Conservation (phyloP, 768 basidiomycete genomes). For the Suillus sp. region DNA sequence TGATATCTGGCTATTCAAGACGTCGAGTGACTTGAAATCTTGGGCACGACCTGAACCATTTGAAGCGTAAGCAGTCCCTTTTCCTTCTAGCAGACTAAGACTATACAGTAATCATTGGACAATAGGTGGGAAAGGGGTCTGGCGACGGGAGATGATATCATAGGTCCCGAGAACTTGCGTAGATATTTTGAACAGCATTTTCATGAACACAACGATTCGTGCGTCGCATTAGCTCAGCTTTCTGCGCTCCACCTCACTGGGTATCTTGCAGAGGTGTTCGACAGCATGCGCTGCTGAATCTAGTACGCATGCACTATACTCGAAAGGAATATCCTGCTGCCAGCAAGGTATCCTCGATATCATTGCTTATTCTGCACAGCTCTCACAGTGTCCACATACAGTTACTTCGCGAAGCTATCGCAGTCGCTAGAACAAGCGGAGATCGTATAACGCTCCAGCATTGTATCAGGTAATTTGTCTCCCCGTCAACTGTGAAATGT, state of each 20-base stretch:
- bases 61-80: constrained; percentile 48
- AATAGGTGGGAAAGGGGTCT: constrained; percentile 67
- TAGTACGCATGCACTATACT: constrained; percentile 77
- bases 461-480: constrained; percentile 59
- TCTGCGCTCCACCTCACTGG: neutral
- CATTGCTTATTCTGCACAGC: neutral
- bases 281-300: constrained; percentile 76
- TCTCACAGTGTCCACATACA: constrained; percentile 31
- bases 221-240: constrained; percentile 31
- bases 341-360: constrained; percentile 50
- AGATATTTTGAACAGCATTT: constrained; percentile 87
- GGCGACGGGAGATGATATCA: constrained; percentile 67
- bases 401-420: constrained; percentile 77
- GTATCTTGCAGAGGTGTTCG: constrained; percentile 60
- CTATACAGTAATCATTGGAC: constrained; percentile 9
- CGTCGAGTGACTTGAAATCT: constrained; percentile 61
- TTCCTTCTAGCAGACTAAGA: constrained; percentile 4
- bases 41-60: constrained; percentile 66
- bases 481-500: constrained; percentile 5
- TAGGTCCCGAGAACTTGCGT: constrained; percentile 70
- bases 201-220: constrained; percentile 81
- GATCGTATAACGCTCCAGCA: constrained; percentile 77
- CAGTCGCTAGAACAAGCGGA: constrained; percentile 69
- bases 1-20: constrained; percentile 57
- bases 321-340: constrained; percentile 69